phyloP scores from a whole-genome alignment of 257 asterid species.

The Perilla frutescens region DNA sequence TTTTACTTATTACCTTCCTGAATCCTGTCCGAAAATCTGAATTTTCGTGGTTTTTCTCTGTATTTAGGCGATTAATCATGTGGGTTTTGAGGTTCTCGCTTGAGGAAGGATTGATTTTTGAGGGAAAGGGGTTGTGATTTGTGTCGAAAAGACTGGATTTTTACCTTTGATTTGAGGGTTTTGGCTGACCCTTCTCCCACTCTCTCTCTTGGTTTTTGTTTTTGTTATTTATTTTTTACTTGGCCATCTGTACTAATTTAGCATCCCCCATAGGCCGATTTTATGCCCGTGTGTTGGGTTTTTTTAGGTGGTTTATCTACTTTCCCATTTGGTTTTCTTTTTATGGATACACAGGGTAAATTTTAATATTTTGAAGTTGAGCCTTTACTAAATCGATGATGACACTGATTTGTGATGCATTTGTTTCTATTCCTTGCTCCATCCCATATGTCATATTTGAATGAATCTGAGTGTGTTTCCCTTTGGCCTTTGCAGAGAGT shows the following conservation, averaged over 20 bases:
- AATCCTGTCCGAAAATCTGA: not conserved
- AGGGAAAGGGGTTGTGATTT: conserved; percentile 22
- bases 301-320: conserved; percentile 39
- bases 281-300: conserved; percentile 39
- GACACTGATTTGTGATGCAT: conserved; percentile 7
- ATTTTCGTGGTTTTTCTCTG: not conserved
- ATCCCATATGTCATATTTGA: too few relatives aligned
- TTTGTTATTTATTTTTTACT: conserved; percentile 18
- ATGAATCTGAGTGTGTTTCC: not conserved
- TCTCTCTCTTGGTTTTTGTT: conserved; percentile 15
- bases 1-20: not conserved
- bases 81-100: conserved; percentile 15
- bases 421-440: too few relatives aligned
- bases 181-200: not conserved
- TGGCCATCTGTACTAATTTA: conserved; percentile 37
- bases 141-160: conserved; percentile 38
- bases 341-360: conserved; percentile 20
- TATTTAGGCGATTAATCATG: not conserved
- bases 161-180: conserved; percentile 33
- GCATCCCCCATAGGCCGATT: conserved; percentile 38
- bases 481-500: conserved; percentile 51
- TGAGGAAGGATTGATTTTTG: conserved; percentile 7
- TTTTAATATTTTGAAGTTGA: not conserved
- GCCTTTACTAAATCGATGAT: conserved; percentile 16
- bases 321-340: conserved; percentile 39